Evolutionary conservation across 108 stramenopile genomes (phyloP), one percentile per base, ranked within the genome.

Genomic region (Cafeteria roenbergensis): DNA sequence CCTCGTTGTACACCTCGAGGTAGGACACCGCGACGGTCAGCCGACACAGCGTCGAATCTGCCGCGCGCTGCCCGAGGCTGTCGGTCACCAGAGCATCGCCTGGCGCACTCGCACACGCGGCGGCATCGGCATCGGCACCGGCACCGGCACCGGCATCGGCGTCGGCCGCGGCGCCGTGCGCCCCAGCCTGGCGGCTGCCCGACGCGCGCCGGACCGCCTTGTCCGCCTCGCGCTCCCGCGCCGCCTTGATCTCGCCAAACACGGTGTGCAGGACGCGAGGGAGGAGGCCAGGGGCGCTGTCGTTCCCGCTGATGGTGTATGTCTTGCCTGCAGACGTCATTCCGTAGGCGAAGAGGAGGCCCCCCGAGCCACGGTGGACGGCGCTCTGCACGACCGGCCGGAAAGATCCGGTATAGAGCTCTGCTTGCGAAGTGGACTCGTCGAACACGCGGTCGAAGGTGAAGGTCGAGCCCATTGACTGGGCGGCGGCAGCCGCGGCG

Each of bases 261-360:
- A 90, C 72, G 72, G 86, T 78, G 53, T 75, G 38, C 35, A 94
- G 57, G 17, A 70, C 57, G 21, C 78, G 67, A 6, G 78, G 78
- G 9, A 79, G 34, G 28, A 79, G 27, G 27, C 78, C 78, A 0
- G 74, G 71, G 32, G 25, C 27, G 0, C 6, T 65, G 9, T 74
- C 65, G n/a, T 62, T 78, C 8, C 97, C 97, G 67, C 90, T 86
- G 31, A 99, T 86, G 32, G 94, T 99, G 75, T 94, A 82, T 0
- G 94, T 94, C 76, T 96, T 99, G 8, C 97, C 97, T 0, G 97
- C 93, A 69, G 96, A 96, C 21, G 97, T 99, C 50, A 96, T 89
- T 8, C 97, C 97, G 63, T 96, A 92, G 12, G 92, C 87, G 66
- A 99, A 99, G 8, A 99, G 70, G 17, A 99, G 70, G 22, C 67